Percentiles rank a stretch among this genome's conserved stretches.
These are phyloP conservation scores for Cordyceps cicadae DNA, from an alignment of 2,329 filamentous ascomycete genomes.

Conservation along the genomic window DNA sequence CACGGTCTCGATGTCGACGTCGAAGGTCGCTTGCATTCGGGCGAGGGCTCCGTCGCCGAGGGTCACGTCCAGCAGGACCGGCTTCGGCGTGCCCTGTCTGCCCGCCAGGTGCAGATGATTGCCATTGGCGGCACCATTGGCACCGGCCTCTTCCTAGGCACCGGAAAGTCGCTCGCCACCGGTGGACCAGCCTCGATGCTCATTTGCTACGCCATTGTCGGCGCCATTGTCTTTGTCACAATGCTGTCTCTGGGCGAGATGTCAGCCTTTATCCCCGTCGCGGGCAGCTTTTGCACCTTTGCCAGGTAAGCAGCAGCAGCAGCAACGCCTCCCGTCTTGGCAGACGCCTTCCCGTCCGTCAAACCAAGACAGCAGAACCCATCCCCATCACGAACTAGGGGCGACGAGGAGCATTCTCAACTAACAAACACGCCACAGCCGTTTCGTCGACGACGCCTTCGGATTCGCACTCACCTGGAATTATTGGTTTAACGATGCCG, in stretches of 20 bases:
- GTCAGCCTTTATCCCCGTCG: slow-evolving; percentile 43
- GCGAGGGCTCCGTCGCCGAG: slow-evolving; percentile 7
- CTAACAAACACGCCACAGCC: slow-evolving; percentile 17
- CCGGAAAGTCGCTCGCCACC: slow-evolving; percentile 49
- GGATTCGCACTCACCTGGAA: slow-evolving; percentile 50
- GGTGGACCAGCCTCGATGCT: slow-evolving; percentile 53
- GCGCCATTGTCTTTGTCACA: slow-evolving; percentile 49
- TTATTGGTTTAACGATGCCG: slow-evolving; percentile 59
- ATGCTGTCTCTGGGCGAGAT: slow-evolving; percentile 54
- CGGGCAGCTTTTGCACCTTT: slow-evolving; percentile 48
- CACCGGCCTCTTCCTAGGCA: slow-evolving; percentile 55
- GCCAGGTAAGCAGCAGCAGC: slow-evolving; percentile 23
- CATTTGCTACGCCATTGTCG: slow-evolving; percentile 48
- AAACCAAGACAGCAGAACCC: neutral
- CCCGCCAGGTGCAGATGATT: slow-evolving; percentile 61
- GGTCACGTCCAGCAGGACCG: slow-evolving; percentile 29
- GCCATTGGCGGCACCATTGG: slow-evolving; percentile 53
- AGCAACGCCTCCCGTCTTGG: neutral
- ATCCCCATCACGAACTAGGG: too few relatives aligned
- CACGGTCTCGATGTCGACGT: neutral
- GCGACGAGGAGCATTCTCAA: neutral
- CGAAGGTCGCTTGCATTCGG: neutral
- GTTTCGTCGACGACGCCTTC: slow-evolving; percentile 46
- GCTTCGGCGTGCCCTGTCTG: slow-evolving; percentile 46
- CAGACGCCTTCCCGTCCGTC: neutral